Evolutionary conservation across 2,329 filamentous ascomycete genomes (phyloP).

Genomic region (Scorias spongiosa): DNA sequence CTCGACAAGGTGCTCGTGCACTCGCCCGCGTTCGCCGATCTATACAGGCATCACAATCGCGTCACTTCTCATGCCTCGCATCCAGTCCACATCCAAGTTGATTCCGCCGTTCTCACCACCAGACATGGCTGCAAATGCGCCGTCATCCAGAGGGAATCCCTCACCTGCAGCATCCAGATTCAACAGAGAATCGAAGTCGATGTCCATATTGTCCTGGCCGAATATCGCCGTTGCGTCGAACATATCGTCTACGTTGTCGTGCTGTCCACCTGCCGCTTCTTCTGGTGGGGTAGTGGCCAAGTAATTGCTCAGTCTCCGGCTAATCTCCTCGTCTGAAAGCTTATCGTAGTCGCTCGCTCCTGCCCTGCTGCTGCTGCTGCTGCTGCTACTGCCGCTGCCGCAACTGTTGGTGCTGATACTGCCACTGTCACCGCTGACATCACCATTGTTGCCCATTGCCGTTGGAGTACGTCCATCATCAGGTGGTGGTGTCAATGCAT

Average conservation of each 20-base stretch:
- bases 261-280: conserved; percentile 12
- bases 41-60: not conserved
- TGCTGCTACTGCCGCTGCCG: not conserved
- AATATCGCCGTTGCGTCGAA: not conserved
- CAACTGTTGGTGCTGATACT: not conserved
- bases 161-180: conserved; percentile 22
- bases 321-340: conserved; percentile 31
- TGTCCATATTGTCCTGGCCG: conserved; percentile 5
- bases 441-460: too few species aligned
- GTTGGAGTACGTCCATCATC: conserved; percentile 6
- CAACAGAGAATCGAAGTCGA: conserved; percentile 23
- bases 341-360: conserved; percentile 6
- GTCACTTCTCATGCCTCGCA: conserved; percentile 18
- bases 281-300: conserved; percentile 35
- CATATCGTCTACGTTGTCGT: conserved; percentile 1
- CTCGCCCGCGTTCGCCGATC: not conserved
- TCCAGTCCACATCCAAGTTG: conserved; percentile 21
- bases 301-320: conserved; percentile 32
- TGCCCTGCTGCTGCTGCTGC: not conserved
- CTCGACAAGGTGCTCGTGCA: not conserved
- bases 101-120: conserved; percentile 19
- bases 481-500: conserved; percentile 17
- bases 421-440: not conserved
- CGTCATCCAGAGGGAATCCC: conserved; percentile 18
- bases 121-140: conserved; percentile 18